These are phyloP conservation scores for Amanita brunnescens DNA, from an alignment of 768 basidiomycete species.

Conservation along the genomic window DNA sequence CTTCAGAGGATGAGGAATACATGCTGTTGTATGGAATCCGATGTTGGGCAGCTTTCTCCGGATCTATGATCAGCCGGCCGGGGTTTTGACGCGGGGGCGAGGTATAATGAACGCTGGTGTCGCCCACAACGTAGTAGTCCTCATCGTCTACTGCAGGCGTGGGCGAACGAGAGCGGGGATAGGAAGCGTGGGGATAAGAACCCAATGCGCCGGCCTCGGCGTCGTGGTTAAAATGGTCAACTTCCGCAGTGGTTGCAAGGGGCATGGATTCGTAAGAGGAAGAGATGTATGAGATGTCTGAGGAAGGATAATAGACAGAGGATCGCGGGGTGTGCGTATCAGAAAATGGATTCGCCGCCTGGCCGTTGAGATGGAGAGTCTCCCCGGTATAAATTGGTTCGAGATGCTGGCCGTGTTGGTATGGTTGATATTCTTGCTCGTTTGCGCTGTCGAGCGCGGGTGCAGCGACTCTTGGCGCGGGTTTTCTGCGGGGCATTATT, in stretches of 20 bases:
- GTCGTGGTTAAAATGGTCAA: slow-evolving; percentile 59
- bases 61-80: slow-evolving; percentile 20
- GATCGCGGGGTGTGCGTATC: slow-evolving; percentile 20
- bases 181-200: slow-evolving; percentile 38
- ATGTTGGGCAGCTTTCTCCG: slow-evolving; percentile 29
- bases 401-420: slow-evolving; percentile 54
- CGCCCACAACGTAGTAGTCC: slow-evolving; percentile 51
- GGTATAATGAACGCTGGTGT: slow-evolving; percentile 49
- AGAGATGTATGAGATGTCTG: slow-evolving; percentile 21
- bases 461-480: too few species aligned
- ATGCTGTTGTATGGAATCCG: slow-evolving; percentile 14
- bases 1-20: slow-evolving; percentile 20
- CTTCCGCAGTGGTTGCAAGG: slow-evolving; percentile 25
- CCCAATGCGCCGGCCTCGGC: slow-evolving; percentile 66
- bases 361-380: slow-evolving; percentile 47
- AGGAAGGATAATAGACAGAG: slow-evolving; percentile 29
- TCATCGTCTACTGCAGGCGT: slow-evolving; percentile 71
- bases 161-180: slow-evolving; percentile 65
- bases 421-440: slow-evolving; percentile 30
- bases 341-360: slow-evolving; percentile 20
- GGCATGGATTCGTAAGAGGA: slow-evolving; percentile 22
- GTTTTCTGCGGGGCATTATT: slow-evolving; percentile 24
- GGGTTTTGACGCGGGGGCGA: slow-evolving; percentile 21
- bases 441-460: slow-evolving; percentile 14
- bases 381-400: slow-evolving; percentile 59